Percentiles rank a stretch among this genome's conserved stretches.
phyloP scores from a whole-genome alignment of 1,284 basidiomycete species.

The Caloboletus firmus region DNA sequence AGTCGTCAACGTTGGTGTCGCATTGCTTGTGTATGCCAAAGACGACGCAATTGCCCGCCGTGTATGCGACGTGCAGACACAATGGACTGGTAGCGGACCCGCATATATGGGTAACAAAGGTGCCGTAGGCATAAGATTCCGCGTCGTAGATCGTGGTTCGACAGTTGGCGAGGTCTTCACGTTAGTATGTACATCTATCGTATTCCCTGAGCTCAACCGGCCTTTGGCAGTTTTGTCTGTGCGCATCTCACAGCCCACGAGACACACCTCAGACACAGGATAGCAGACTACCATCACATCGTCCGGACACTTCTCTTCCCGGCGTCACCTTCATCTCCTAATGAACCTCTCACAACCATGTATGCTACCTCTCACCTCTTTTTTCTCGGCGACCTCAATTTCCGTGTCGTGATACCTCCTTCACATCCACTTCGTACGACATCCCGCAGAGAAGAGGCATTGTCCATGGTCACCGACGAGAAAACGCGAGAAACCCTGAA shows the following conservation, averaged over 20 bases:
- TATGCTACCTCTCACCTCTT: conserved; percentile 84
- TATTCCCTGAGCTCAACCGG: conserved; percentile 6
- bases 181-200: conserved; percentile 47
- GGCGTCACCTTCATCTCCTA: conserved; percentile 45
- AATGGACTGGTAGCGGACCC: conserved; percentile 76
- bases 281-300: conserved; percentile 82
- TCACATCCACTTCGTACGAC: conserved; percentile 43
- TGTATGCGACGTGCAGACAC: conserved; percentile 67
- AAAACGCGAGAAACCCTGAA: conserved; percentile 63
- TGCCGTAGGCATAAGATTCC: conserved; percentile 86
- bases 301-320: conserved; percentile 82
- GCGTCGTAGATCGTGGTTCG: conserved; percentile 57
- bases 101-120: conserved; percentile 94
- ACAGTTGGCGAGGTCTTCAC: conserved; percentile 75
- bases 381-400: conserved; percentile 89
- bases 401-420: conserved; percentile 67
- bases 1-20: conserved; percentile 77
- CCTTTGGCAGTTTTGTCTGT: conserved; percentile 75
- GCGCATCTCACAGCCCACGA: conserved; percentile 90
- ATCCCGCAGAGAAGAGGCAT: conserved; percentile 38
- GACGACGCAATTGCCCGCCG: conserved; percentile 64
- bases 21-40: conserved; percentile 76
- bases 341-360: conserved; percentile 55
- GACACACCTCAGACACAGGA: conserved; percentile 66
- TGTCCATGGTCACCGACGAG: conserved; percentile 47